Base-by-base conservation (phyloP, 805 yeast genomes). In the Candida rishiriensis region DNA sequence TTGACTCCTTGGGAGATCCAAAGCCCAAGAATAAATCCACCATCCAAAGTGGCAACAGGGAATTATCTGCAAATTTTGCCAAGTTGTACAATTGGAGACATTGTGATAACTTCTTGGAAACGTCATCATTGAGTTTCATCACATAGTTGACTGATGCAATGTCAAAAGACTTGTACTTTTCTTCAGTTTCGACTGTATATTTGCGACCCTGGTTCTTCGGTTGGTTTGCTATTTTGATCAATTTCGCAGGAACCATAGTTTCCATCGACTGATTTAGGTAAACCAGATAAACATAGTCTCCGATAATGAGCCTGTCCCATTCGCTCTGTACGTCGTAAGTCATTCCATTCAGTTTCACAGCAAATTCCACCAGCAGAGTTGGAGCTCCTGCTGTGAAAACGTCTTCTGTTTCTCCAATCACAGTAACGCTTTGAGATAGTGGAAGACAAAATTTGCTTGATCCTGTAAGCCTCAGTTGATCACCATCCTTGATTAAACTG, bases 41-140 rank as follows among this genome's bases (percentile, higher is more conserved):
- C 0, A 70, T 40, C 75, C 75, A 70, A 1, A 53, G 57, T 0
- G 72, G 72, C 0, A 67, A 32, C 3, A 29, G 15, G 10, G 38
- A 36, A 4, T 21, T 21, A 29, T 34, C 50, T 41, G 12, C 12
- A 2, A 26, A 36, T 16, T 26, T 31, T 6, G n/a, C 13, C n/a
- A 36, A 18, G 6, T 17, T 13, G 4, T 9, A 32, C 13, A 38
- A 29, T 26, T 26, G 10, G 10, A 17, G 11, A 28, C 15, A 12
- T 3, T 13, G 9, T 18, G 34, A 36, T 9, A 40, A 14, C 3
- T 29, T 26, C 5, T 17, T 21, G 8, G 33, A 13, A 12, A 40
- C n/a, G 3, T 35, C 30, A 30, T 16, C 15, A 13, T 38, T 43
- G 7, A 29, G 29, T 40, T 34, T 47, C 10, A 47, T 12, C n/a